Conservation (phyloP, 2,329 filamentous ascomycete genomes). For the Biscogniauxia marginata region DNA sequence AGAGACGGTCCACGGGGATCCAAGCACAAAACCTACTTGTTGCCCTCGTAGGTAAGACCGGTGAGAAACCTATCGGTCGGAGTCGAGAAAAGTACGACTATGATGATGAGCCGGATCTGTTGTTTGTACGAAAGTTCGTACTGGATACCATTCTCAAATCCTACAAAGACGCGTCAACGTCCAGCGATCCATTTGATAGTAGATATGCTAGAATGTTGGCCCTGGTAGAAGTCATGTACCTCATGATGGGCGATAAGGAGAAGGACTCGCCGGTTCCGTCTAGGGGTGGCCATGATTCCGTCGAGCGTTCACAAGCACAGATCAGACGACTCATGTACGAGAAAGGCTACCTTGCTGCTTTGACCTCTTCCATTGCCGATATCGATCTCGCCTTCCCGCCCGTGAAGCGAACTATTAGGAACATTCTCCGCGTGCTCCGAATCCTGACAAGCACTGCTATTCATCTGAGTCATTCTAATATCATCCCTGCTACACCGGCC, state of each 20-base stretch:
- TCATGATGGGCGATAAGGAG: slow-evolving; percentile 82
- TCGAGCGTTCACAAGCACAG: slow-evolving; percentile 69
- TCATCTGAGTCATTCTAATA: slow-evolving; percentile 76
- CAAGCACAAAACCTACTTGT: slow-evolving; percentile 87
- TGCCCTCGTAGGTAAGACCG: slow-evolving; percentile 83
- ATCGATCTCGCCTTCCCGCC: slow-evolving; percentile 93
- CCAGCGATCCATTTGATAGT: slow-evolving; percentile 75
- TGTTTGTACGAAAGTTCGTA: slow-evolving; percentile 93
- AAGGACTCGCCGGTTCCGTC: slow-evolving; percentile 49
- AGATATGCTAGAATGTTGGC: slow-evolving; percentile 87
- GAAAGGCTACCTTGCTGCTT: slow-evolving; percentile 86
- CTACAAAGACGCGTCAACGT: slow-evolving; percentile 82
- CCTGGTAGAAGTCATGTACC: slow-evolving; percentile 87
- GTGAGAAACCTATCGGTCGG: slow-evolving; percentile 66
- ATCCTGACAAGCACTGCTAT: slow-evolving; percentile 85
- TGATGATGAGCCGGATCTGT: slow-evolving; percentile 78
- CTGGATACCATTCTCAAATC: slow-evolving; percentile 89
- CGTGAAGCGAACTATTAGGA: slow-evolving; percentile 92
- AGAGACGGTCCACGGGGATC: slow-evolving; percentile 83
- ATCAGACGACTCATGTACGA: slow-evolving; percentile 96
- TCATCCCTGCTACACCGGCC: slow-evolving; percentile 65
- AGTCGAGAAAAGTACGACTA: slow-evolving; percentile 58
- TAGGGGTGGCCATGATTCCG: slow-evolving; percentile 32
- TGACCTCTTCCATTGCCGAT: slow-evolving; percentile 91
- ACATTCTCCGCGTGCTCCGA: slow-evolving; percentile 87